A percentile compares a stretch with the other conserved stretches of the same genome.
Conservation (phyloP, 176 grass and related monocot genomes). For the Chrysopogon serrulatus region DNA sequence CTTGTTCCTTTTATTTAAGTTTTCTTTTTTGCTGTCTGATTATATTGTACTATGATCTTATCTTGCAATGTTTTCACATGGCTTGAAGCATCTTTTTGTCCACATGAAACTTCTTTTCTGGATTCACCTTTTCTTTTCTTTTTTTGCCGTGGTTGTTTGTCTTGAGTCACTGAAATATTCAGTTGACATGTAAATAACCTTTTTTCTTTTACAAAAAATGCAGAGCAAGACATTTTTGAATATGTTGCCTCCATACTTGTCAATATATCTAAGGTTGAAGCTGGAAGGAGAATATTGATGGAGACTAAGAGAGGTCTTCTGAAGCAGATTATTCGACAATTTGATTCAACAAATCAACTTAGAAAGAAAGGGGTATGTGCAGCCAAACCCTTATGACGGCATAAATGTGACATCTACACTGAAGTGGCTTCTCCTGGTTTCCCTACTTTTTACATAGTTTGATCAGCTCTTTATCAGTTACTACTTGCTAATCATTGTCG, state of each 20-base stretch:
- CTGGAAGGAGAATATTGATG: constrained; percentile 84
- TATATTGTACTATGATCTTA: neutral
- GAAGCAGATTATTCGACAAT: constrained; percentile 81
- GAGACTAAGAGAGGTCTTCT: constrained; percentile 80
- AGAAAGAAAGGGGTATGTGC: constrained; percentile 84
- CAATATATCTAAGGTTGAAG: constrained; percentile 92
- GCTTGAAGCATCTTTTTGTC: neutral
- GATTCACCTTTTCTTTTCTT: neutral
- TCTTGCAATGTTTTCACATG: neutral
- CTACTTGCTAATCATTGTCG: neutral
- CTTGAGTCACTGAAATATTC: neutral
- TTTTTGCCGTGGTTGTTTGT: neutral
- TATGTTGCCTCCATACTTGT: constrained; percentile 83
- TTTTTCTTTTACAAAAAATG: neutral
- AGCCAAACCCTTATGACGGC: neutral
- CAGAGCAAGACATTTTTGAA: constrained; percentile 81
- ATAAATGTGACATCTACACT: neutral
- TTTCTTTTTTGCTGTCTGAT: neutral
- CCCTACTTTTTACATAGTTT: neutral
- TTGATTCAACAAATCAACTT: constrained; percentile 91
- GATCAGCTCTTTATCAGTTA: neutral
- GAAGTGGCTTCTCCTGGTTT: neutral
- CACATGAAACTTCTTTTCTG: neutral
- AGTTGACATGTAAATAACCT: neutral
- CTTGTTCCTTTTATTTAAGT: neutral